phyloP scores from a whole-genome alignment of 208 protist genomes.

The Trypanosoma caninum region DNA sequence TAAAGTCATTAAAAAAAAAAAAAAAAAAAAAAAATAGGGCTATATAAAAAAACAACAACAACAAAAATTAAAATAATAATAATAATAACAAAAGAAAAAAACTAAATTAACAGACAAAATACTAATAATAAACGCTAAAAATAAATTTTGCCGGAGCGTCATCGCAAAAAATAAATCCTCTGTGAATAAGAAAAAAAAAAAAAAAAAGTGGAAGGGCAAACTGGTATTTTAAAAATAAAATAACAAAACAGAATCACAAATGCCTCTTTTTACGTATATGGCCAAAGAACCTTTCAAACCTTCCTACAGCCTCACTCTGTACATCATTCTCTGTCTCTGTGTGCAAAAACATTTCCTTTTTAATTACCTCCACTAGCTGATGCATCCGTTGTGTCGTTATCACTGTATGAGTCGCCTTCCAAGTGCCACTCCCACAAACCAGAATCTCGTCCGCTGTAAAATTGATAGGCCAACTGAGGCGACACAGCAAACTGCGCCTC shows the following conservation, averaged over 20 bases:
- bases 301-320: neutral
- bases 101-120: neutral
- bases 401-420: constrained; percentile 7
- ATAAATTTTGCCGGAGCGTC: neutral
- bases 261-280: neutral
- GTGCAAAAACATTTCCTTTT: neutral
- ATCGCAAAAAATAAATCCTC: neutral
- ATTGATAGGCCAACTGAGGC: constrained; percentile 3
- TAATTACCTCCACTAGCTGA: neutral
- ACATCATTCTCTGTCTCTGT: neutral
- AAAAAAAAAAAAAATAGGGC: neutral
- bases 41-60: neutral
- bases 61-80: constrained; percentile 1
- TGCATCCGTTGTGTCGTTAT: constrained; percentile 6
- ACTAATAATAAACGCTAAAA: neutral
- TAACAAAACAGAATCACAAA: constrained; percentile 5
- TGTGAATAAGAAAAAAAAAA: constrained; percentile 5
- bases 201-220: neutral
- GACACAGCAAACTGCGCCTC: constrained; percentile 2
- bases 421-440: constrained; percentile 2
- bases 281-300: neutral
- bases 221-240: neutral
- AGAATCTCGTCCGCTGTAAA: neutral
- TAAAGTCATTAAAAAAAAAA: neutral
- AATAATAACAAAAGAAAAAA: neutral